phyloP scores from a whole-genome alignment of 108 stramenopile species.

The Stephanodiscus triporus region DNA sequence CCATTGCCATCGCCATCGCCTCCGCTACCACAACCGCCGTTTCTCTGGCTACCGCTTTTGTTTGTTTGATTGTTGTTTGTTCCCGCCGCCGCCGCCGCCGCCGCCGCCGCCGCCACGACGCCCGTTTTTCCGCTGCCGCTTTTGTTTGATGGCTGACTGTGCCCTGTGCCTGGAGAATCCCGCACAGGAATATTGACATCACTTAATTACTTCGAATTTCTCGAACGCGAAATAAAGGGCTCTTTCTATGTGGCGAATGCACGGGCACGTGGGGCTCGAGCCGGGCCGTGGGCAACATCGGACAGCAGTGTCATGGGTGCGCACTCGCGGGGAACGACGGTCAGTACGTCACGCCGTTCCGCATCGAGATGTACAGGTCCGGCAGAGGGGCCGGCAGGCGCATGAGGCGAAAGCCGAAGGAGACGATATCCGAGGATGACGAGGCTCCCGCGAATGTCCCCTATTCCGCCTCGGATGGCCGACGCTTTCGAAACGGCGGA shows the following conservation, averaged over 20 bases:
- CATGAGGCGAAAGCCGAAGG: constrained; percentile 37
- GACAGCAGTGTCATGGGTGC: constrained; percentile 39
- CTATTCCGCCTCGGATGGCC: constrained; percentile 23
- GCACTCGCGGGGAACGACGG: constrained; percentile 18
- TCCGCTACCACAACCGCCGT: too few species aligned
- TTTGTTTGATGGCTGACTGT: too few species aligned
- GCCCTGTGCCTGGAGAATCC: too few species aligned
- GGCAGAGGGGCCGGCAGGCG: constrained; percentile 22
- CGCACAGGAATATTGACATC: too few species aligned
- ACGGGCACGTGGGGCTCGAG: constrained; percentile 40
- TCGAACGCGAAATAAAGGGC: constrained; percentile 13
- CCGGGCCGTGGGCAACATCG: constrained; percentile 33
- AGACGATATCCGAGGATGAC: constrained; percentile 36
- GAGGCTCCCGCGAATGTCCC: background rate
- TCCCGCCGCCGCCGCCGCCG: too few species aligned
- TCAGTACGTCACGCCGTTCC: constrained; percentile 31
- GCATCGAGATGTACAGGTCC: constrained; percentile 33
- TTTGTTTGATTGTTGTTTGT: too few species aligned
- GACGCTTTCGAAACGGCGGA: constrained; percentile 23
- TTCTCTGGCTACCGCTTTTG: too few species aligned
- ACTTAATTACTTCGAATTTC: too few species aligned
- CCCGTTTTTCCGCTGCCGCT: too few species aligned
- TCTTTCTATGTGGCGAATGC: constrained; percentile 29
- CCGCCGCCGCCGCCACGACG: too few species aligned
- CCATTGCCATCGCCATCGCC: background rate